These are phyloP conservation scores for Waltergamsia citrina DNA, from an alignment of 2,329 filamentous ascomycete species.

Conservation along the genomic window DNA sequence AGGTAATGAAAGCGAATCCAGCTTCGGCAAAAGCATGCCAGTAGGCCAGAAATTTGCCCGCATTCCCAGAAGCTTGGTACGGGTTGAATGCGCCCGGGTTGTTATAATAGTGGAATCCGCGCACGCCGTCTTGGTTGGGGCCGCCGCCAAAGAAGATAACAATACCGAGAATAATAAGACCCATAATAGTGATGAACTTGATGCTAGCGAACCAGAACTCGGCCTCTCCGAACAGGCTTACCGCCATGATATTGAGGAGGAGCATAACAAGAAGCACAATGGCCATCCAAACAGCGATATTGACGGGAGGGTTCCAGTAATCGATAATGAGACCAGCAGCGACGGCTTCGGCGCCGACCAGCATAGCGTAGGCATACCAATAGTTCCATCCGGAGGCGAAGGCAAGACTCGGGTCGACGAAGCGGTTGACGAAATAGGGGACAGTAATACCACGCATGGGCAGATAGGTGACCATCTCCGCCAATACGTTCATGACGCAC, in stretches of 20 bases:
- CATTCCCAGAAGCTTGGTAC: constrained; percentile 33
- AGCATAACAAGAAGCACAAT: constrained; percentile 45
- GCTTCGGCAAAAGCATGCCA: constrained; percentile 48
- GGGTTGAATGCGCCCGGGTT: constrained; percentile 33
- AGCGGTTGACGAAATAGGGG: constrained; percentile 45
- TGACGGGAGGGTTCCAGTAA: constrained; percentile 47
- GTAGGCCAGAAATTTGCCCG: constrained; percentile 48
- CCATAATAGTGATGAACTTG: constrained; percentile 50
- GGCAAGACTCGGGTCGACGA: constrained; percentile 43
- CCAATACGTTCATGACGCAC: constrained; percentile 44
- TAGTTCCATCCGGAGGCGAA: constrained; percentile 53
- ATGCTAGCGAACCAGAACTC: constrained; percentile 53
- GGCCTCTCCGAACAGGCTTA: constrained; percentile 49
- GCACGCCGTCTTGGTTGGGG: constrained; percentile 36
- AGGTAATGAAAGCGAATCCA: constrained; percentile 53
- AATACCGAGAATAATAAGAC: constrained; percentile 45
- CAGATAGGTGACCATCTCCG: constrained; percentile 45
- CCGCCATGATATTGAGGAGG: constrained; percentile 45
- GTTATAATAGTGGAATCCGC: constrained; percentile 30
- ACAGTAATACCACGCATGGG: constrained; percentile 47
- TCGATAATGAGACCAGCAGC: constrained; percentile 49
- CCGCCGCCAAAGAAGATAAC: constrained; percentile 48
- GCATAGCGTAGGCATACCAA: constrained; percentile 51
- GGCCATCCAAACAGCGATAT: constrained; percentile 49
- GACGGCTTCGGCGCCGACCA: constrained; percentile 47